Percentiles rank a stretch among this genome's conserved stretches.
Conservation (phyloP, 2,329 filamentous ascomycete genomes). For the Dactylellina leptospora region DNA sequence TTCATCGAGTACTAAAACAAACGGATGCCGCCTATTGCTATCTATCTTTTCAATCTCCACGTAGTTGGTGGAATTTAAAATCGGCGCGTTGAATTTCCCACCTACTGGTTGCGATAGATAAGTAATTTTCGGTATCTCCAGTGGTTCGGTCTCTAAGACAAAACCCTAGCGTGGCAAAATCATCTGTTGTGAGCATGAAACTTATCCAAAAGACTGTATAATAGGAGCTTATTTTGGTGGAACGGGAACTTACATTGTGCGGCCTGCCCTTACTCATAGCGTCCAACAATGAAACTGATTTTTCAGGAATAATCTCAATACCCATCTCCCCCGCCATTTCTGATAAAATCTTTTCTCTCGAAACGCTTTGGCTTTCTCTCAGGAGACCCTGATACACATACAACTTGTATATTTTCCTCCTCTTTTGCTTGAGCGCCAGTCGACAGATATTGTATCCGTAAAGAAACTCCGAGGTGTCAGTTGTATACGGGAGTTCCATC, state of each 20-base stretch:
- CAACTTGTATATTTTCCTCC: conserved; percentile 81
- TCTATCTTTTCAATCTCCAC: conserved; percentile 62
- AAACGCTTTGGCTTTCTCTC: conserved; percentile 62
- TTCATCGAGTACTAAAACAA: conserved; percentile 77
- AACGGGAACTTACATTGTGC: conserved; percentile 70
- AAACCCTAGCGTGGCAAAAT: conserved; percentile 67
- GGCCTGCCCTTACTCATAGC: conserved; percentile 80
- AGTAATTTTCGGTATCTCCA: conserved; percentile 75
- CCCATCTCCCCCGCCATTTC: conserved; percentile 64
- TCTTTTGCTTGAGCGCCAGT: conserved; percentile 71
- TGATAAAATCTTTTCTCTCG: conserved; percentile 62
- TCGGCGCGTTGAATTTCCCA: conserved; percentile 75
- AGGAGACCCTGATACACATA: conserved; percentile 75
- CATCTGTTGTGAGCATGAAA: neutral
- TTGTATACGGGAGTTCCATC: conserved; percentile 6
- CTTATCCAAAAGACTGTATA: neutral
- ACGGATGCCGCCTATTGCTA: conserved; percentile 65
- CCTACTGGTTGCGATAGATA: conserved; percentile 69
- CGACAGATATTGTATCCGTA: conserved; percentile 43
- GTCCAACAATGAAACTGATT: conserved; percentile 69
- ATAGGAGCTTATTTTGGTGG: neutral
- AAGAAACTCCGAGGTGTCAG: conserved; percentile 27
- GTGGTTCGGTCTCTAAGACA: conserved; percentile 83
- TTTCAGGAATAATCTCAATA: conserved; percentile 69
- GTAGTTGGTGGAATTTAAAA: conserved; percentile 50